Evolutionary conservation across 2,329 filamentous ascomycete species (phyloP).

Genomic region (Alternaria metachromatica): DNA sequence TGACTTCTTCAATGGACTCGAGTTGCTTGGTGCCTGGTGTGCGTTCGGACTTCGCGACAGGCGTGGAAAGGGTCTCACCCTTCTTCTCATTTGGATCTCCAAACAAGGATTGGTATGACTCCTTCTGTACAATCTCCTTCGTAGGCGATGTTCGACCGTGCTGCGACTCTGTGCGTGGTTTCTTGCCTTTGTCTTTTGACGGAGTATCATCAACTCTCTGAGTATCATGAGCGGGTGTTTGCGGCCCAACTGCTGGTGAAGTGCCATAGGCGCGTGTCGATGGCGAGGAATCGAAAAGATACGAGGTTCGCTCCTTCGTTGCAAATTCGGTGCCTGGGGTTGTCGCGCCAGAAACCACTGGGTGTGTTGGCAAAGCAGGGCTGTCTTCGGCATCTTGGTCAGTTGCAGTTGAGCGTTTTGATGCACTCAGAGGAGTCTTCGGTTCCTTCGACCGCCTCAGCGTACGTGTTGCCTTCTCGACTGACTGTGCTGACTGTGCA

Average conservation of each 20-base stretch:
- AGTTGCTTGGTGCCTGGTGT: slow-evolving; percentile 49
- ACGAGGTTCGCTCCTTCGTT: slow-evolving; percentile 46
- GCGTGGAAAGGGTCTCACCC: slow-evolving; percentile 25
- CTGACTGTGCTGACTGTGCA: slow-evolving; percentile 40
- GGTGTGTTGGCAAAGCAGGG: slow-evolving; percentile 36
- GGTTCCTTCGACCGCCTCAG: slow-evolving; percentile 33
- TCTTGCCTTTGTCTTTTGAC: slow-evolving; percentile 18
- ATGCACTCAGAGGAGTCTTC: slow-evolving; percentile 22
- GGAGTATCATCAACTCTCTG: slow-evolving; percentile 14
- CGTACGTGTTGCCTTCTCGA: slow-evolving; percentile 21
- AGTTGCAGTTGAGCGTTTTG: slow-evolving; percentile 10
- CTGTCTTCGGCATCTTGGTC: slow-evolving; percentile 24
- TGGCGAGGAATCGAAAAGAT: slow-evolving; percentile 47
- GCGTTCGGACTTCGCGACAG: slow-evolving; percentile 32
- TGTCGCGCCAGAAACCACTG: slow-evolving; percentile 15
- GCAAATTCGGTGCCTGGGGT: slow-evolving; percentile 42
- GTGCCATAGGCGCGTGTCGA: slow-evolving; percentile 43
- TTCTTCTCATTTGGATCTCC: slow-evolving; percentile 41
- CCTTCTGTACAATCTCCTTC: slow-evolving; percentile 18
- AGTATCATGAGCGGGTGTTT: slow-evolving; percentile 26
- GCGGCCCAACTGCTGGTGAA: slow-evolving; percentile 30
- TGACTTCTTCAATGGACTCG: slow-evolving; percentile 60
- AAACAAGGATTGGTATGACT: slow-evolving; percentile 43
- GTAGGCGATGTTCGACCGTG: slow-evolving; percentile 19
- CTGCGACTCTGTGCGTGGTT: slow-evolving; percentile 5